Evolutionary conservation across 495 filamentous ascomycete genomes (phyloP).

Genomic region (Trichodelitschia bisporula): DNA sequence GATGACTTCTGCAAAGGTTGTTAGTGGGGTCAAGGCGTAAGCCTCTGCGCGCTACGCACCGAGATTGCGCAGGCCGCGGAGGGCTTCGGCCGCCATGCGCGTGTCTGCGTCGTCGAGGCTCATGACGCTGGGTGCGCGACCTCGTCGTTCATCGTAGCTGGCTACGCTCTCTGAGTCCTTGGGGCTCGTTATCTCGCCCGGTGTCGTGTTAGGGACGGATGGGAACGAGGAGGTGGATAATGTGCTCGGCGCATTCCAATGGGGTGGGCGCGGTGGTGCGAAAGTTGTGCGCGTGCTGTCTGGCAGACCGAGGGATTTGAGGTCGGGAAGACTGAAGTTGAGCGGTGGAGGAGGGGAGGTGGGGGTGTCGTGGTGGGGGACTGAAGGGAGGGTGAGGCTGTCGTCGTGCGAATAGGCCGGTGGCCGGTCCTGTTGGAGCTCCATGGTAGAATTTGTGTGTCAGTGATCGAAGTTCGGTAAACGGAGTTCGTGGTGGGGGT

Average conservation of each 20-base stretch:
- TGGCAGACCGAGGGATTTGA: constrained; percentile 11
- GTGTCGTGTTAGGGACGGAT: constrained; percentile 3
- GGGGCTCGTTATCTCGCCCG: constrained; percentile 7
- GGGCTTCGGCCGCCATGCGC: constrained; percentile 57
- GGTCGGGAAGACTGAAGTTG: constrained; percentile 8
- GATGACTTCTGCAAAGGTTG: constrained; percentile 22
- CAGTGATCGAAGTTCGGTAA: no score
- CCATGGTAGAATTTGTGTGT: no score
- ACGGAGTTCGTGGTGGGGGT: no score
- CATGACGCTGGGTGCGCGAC: constrained; percentile 13
- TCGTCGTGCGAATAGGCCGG: constrained; percentile 13
- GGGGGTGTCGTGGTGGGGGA: constrained; percentile 7
- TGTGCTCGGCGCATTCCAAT: neutral
- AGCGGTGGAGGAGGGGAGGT: constrained; percentile 1
- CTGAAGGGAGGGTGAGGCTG: constrained; percentile 10
- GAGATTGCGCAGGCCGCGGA: constrained; percentile 53
- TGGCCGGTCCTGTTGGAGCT: constrained; percentile 10
- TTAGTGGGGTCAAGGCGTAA: neutral
- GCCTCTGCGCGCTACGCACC: constrained; percentile 9
- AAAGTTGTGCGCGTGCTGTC: no score
- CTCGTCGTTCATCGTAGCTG: constrained; percentile 5
- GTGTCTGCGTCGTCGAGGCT: constrained; percentile 71
- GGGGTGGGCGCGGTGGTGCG: constrained; percentile 1
- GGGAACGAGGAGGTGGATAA: neutral
- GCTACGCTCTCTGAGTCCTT: constrained; percentile 9